Conservation (phyloP, 768 basidiomycete genomes). For the Leccinum disarticulatum region DNA sequence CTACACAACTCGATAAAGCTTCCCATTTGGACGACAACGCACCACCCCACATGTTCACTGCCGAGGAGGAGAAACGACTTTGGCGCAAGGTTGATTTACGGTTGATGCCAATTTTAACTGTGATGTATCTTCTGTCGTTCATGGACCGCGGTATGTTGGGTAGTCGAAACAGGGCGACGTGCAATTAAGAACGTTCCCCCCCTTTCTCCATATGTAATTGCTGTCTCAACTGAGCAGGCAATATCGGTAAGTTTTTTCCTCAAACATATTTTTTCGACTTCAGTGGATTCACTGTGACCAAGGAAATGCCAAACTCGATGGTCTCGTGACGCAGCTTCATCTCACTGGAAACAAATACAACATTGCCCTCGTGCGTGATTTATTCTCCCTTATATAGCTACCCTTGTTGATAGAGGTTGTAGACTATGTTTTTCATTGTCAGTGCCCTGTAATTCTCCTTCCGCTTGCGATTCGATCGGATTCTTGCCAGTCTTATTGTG, state of each 20-base stretch:
- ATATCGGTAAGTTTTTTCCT: constrained; percentile 45
- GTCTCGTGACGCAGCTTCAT: constrained; percentile 55
- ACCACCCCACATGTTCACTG: constrained; percentile 8
- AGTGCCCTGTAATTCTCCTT: constrained; percentile 19
- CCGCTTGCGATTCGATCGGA: neutral
- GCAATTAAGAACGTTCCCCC: neutral
- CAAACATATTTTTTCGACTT: neutral
- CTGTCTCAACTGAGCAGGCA: constrained; percentile 37
- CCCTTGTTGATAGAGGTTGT: neutral
- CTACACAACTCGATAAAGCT: neutral
- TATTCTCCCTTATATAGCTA: neutral
- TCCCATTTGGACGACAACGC: neutral
- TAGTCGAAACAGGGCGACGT: neutral
- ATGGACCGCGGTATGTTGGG: constrained; percentile 54
- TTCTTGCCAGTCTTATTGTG: constrained; percentile 28
- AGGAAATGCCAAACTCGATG: constrained; percentile 69
- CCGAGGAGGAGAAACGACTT: constrained; percentile 49
- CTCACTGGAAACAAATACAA: constrained; percentile 63
- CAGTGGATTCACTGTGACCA: neutral
- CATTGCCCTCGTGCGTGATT: constrained; percentile 52
- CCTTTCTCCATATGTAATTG: neutral
- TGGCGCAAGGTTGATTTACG: constrained; percentile 60
- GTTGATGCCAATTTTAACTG: constrained; percentile 55
- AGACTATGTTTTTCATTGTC: constrained; percentile 76
- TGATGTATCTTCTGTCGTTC: constrained; percentile 65